Conservation (phyloP, 129 eudicot genomes). For the Lonicera japonica region DNA sequence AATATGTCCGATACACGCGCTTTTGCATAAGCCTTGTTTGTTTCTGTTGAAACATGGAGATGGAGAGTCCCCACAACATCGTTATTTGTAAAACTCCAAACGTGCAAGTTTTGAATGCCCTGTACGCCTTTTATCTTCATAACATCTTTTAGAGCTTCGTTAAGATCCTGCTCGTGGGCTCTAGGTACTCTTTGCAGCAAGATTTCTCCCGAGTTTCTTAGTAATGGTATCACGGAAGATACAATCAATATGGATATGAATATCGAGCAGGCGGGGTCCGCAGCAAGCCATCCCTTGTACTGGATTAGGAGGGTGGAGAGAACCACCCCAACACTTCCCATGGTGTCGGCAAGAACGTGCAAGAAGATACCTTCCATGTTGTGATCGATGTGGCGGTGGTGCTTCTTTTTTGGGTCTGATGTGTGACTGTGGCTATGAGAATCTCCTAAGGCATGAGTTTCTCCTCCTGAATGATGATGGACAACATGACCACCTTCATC, state of each 20-base stretch:
- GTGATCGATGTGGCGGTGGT: constrained; percentile 74
- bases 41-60: constrained; percentile 61
- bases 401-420: constrained; percentile 21
- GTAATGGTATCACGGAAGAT: constrained; percentile 82
- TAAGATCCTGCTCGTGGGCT: constrained; percentile 62
- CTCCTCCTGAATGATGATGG: constrained; percentile 2
- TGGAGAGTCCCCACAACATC: constrained; percentile 80
- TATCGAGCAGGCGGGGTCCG: constrained; percentile 93
- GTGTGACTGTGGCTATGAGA: constrained; percentile 7
- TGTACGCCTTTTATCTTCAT: constrained; percentile 64
- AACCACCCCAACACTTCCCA: constrained; percentile 97
- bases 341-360: constrained; percentile 93
- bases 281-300: constrained; percentile 95
- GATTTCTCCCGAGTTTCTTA: constrained; percentile 84
- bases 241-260: constrained; percentile 72
- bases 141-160: constrained; percentile 47
- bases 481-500: constrained; percentile 9
- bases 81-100: constrained; percentile 85
- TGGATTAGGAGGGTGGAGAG: constrained; percentile 72
- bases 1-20: constrained; percentile 44
- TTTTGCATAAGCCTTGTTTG: constrained; percentile 41
- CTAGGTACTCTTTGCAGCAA: constrained; percentile 88
- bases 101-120: constrained; percentile 73
- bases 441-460: constrained; percentile 2
- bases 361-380: constrained; percentile 99